phyloP scores from a whole-genome alignment of 1,139 yeast species.

The Debaryomyces fabryi region DNA sequence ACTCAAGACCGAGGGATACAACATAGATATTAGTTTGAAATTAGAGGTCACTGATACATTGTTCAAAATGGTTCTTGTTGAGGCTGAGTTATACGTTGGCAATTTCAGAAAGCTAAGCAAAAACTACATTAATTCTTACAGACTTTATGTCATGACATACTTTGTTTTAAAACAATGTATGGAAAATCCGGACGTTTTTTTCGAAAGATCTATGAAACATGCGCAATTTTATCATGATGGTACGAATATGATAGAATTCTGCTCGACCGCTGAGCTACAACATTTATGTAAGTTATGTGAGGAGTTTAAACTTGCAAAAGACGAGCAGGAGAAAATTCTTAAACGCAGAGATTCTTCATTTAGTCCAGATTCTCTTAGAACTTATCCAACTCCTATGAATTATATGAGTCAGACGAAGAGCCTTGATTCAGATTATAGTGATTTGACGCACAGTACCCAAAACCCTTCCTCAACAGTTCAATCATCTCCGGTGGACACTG shows the following conservation, averaged over 20 bases:
- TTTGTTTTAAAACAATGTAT: slow-evolving; percentile 47
- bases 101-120: slow-evolving; percentile 43
- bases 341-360: background rate
- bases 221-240: slow-evolving; percentile 39
- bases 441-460: background rate
- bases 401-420: background rate
- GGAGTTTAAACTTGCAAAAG: slow-evolving; percentile 46
- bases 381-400: slow-evolving; percentile 1
- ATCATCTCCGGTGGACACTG: background rate
- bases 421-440: background rate
- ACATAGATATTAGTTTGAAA: slow-evolving; percentile 22
- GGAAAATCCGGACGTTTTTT: slow-evolving; percentile 45
- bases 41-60: slow-evolving; percentile 39
- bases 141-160: slow-evolving; percentile 45
- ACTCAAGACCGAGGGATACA: slow-evolving; percentile 19
- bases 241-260: slow-evolving; percentile 45
- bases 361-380: slow-evolving; percentile 3
- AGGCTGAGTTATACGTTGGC: slow-evolving; percentile 51
- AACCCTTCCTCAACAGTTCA: slow-evolving; percentile 1
- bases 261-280: slow-evolving; percentile 39
- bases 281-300: slow-evolving; percentile 43
- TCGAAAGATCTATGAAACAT: slow-evolving; percentile 34
- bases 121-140: slow-evolving; percentile 44
- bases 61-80: slow-evolving; percentile 39
- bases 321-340: slow-evolving; percentile 27